Evolutionary conservation across 2,329 filamentous ascomycete genomes (phyloP), one percentile per base, ranked within the genome.

Genomic region (Rosellinia necatrix): DNA sequence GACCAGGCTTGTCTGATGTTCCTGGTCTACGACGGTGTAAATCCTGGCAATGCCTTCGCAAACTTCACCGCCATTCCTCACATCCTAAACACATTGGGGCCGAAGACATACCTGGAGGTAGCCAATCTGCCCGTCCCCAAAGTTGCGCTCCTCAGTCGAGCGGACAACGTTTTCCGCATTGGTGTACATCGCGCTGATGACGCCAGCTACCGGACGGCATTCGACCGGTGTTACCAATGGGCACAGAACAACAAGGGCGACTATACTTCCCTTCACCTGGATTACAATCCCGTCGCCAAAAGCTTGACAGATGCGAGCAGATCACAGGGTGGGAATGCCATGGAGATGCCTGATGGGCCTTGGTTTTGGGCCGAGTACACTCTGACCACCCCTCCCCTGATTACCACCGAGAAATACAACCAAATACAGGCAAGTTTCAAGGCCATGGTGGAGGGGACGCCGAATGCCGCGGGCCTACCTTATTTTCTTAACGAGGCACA

Each of bases 291-390:
- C 3, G 56, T 58, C 3, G 43, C 43, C 8, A 35, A 43, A 17
- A 58, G 46, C 19, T 22, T 58, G 41, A 58, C 56, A 12, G 56
- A 58, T 29, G 56, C 56, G 21, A 58, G 56, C 29, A 35, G n/a
- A 10, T 46, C 46, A 24, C 56, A 58, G 9, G 51, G 56, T 15
- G 46, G 46, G 1, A 58, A 58, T 10, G 56, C 56, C 21, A 58
- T 55, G 56, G 40, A 55, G 9, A 58, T 58, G 50, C 56, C 56
- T 3, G 56, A 54, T 29, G 56, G 56, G 1, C 56, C 56, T 1
- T 58, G 55, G 56, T 58, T 58, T 34, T 58, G 50, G 56, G 56
- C 56, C 35, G 56, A 55, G 40, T 58, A 58, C 51, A 58, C 56
- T 0, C 41, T 58, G 15, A 49, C 50, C 4, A 53, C 50, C 22